These are phyloP conservation scores for Chionographis japonica DNA, from an alignment of 106 monocot genomes.

Conservation along the genomic window DNA sequence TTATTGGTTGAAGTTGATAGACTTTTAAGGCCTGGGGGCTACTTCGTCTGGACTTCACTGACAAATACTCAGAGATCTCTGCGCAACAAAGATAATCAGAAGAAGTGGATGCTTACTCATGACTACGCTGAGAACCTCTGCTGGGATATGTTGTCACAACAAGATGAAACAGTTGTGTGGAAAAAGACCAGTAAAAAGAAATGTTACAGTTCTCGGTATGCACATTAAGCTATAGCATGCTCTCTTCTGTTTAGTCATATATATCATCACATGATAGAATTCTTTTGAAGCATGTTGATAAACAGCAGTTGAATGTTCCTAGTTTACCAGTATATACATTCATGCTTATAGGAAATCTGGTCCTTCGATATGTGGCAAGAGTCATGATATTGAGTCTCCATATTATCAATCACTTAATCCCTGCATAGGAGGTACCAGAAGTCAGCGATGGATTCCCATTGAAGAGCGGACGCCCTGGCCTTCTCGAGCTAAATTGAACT, in stretches of 20 bases:
- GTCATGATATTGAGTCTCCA: constrained; percentile 71
- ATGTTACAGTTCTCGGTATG: constrained; percentile 76
- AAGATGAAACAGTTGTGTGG: constrained; percentile 95
- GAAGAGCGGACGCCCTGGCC: constrained; percentile 68
- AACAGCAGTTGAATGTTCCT: neutral
- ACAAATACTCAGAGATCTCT: constrained; percentile 54
- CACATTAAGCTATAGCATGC: neutral
- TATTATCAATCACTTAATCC: constrained; percentile 68
- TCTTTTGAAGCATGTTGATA: no score
- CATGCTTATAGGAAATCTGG: constrained; percentile 58
- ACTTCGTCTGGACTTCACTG: constrained; percentile 90
- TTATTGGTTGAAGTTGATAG: constrained; percentile 87
- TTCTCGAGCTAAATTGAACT: constrained; percentile 39
- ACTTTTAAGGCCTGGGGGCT: constrained; percentile 83
- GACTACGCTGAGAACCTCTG: constrained; percentile 72
- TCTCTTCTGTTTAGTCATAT: no score
- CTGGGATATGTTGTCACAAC: constrained; percentile 90
- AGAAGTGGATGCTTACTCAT: constrained; percentile 45
- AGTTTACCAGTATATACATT: neutral
- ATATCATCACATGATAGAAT: no score
- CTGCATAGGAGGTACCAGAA: constrained; percentile 77
- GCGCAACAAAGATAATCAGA: constrained; percentile 68
- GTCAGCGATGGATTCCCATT: constrained; percentile 79
- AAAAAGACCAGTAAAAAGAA: constrained; percentile 73
- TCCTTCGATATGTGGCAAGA: constrained; percentile 54